Evolutionary conservation across 495 filamentous ascomycete genomes (phyloP), one percentile per base, ranked within the genome.

Genomic region (Aspergillus asperescens): DNA sequence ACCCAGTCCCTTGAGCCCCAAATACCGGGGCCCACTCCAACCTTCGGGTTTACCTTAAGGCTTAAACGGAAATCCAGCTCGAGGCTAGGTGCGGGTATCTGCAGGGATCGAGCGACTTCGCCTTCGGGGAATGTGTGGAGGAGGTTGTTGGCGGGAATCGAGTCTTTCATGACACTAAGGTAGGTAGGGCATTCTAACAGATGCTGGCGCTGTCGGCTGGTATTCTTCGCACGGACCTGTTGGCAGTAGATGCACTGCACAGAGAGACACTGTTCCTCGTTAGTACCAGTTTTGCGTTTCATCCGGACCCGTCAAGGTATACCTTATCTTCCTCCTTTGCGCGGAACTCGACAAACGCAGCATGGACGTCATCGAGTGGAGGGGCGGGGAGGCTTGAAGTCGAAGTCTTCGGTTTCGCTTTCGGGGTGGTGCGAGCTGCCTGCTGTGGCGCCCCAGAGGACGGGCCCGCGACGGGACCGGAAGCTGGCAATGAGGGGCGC

Each of bases 11-110:
- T 70, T 47, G 78, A 71, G 22, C 79, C 80, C 72, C 76, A 79
- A 34, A 80, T 68, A 34, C 77, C 74, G 12, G 64, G 70, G 4
- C 77, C 75, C 7, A 82, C 73, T 1, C 69, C 67, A 23, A 81
- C 77, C 55, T 78, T 78, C 0, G 79, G 72, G 57, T 80, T 83
- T 65, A 82, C 63, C 54, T 78, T 75, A 44, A 84, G 76, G 62
- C 76, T 80, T 74, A 84, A 80, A 49, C 81, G 79, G 63, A 84
- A 84, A 55, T 84, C 80, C 39, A 81, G 67, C 54, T 82, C 77
- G 10, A 83, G 70, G 13, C 68, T 67, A 0, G 81, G 81, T n/a
- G 72, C 74, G 15, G 77, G 77, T 29, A 80, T 76, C 51, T 78
- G 76, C 29, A 77, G 63, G 13, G 74, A 76, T 13, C 76, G 75